Base-by-base conservation (phyloP, 345 rosid species). In the Gossypium australe region DNA sequence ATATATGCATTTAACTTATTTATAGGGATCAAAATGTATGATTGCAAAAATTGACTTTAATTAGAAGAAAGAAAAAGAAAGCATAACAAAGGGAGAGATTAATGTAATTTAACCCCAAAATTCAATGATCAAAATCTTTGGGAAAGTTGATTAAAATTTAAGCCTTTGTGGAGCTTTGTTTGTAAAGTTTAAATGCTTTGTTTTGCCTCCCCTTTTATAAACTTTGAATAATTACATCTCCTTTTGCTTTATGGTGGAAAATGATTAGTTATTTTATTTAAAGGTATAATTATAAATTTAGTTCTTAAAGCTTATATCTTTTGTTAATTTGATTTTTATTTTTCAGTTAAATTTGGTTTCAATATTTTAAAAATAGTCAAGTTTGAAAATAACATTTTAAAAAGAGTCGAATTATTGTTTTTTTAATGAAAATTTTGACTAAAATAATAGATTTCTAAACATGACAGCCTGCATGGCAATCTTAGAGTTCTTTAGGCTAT, bases 171-270 rank as follows among this genome's bases (percentile, higher is more conserved):
- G 10, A 73, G 47, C 59, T 64, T 63, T 27, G 60, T 56, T 56
- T 56, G 70, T 51, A 2, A 70, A 63, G 58, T 44, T 34, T 18
- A 53, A 62, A 77, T 52, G 45, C 71, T 76, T 34, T 73, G 78
- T 68, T 56, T 56, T 80, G 78, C 73, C 78, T 48, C 58, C 77
- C 80, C 59, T 65, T 45, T 55, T 7, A 52, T 52, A 16, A 55
- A 18, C 69, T 44, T 69, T 57, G 44, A 59, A 82, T 82, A 51
- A 82, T 82, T 82, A 61, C 78, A 45, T 63, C 29, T 70, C 49
- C 60, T 75, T 82, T 78, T 67, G 73, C 56, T 34, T 74, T 47
- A 34, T 48, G 69, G 85, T 84, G 85, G 85, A 71, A 78, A 62
- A 49, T 72, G 75, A 76, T 77, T 34, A 34, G 41, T 34, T 34